These are phyloP conservation scores for Candida dendrica DNA, from an alignment of 805 yeast genomes.

Conservation along the genomic window DNA sequence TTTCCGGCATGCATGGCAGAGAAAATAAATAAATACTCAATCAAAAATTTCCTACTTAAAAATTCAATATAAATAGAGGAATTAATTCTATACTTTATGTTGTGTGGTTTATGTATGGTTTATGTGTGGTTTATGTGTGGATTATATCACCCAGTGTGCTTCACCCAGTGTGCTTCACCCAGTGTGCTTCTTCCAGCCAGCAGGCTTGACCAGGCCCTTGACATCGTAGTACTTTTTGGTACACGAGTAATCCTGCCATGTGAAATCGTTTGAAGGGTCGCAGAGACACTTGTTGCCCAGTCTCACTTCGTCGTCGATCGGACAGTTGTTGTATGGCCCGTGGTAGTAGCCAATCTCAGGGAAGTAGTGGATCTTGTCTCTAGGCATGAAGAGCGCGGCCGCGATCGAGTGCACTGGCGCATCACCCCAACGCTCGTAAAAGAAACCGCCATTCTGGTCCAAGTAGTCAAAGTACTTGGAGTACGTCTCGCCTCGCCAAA, in stretches of 20 bases:
- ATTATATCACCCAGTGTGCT: too few relatives aligned
- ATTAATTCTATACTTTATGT: too few relatives aligned
- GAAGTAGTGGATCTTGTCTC: conserved; percentile 69
- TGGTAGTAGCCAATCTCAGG: conserved; percentile 83
- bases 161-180: too few relatives aligned
- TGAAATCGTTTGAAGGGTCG: conserved; percentile 62
- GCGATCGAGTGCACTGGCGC: conserved; percentile 91
- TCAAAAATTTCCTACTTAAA: too few relatives aligned
- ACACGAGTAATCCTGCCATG: conserved; percentile 72
- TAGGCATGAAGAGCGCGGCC: conserved; percentile 68
- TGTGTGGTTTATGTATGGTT: too few relatives aligned
- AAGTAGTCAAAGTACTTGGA: conserved; percentile 61
- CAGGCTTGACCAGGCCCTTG: conserved; percentile 50
- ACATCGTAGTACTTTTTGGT: conserved; percentile 54
- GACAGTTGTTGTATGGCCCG: conserved; percentile 76
- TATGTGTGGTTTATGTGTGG: too few relatives aligned
- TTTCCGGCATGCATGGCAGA: too few relatives aligned
- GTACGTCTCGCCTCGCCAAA: conserved; percentile 74
- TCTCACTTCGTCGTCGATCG: conserved; percentile 58
- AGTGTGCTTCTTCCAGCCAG: conserved; percentile 61
- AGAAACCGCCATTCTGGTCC: conserved; percentile 85
- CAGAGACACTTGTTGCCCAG: conserved; percentile 61
- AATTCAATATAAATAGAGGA: too few relatives aligned
- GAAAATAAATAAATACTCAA: too few relatives aligned
- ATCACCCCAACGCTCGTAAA: conserved; percentile 92